These are phyloP conservation scores for Tieghemostelium lacteum DNA, from an alignment of 78 protist species.

Conservation along the genomic window DNA sequence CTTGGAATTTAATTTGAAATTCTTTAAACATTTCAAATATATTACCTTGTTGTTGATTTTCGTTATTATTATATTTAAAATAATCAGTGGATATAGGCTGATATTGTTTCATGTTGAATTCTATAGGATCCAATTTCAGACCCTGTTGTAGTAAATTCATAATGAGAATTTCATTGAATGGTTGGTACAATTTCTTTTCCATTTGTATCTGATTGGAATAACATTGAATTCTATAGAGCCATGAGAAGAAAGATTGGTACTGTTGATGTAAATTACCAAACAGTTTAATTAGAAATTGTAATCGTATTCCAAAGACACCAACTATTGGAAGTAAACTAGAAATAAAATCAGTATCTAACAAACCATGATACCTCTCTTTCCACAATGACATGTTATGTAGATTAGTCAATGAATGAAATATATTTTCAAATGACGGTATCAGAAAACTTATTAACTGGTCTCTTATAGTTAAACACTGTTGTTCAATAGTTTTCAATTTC, in stretches of 20 bases:
- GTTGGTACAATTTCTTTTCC: not conserved
- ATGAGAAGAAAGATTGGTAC: constrained; percentile 29
- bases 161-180: constrained; percentile 13
- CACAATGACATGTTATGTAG: not conserved
- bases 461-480: not conserved
- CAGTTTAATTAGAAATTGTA: not conserved
- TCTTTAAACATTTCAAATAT: constrained; percentile 14
- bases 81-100: not conserved
- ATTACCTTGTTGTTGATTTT: not conserved
- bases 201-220: not conserved
- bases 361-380: not conserved
- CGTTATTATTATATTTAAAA: not conserved
- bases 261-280: not conserved
- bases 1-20: not conserved
- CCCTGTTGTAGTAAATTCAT: constrained; percentile 20
- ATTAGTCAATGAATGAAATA: not conserved
- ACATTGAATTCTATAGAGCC: constrained; percentile 38
- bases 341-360: not conserved
- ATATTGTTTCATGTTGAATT: not conserved
- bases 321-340: not conserved
- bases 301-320: constrained; percentile 17
- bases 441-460: not conserved
- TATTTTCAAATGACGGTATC: not conserved
- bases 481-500: not conserved
- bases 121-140: constrained; percentile 8